Conservation (phyloP, 2,329 filamentous ascomycete genomes). For the Ilyonectria destructans region DNA sequence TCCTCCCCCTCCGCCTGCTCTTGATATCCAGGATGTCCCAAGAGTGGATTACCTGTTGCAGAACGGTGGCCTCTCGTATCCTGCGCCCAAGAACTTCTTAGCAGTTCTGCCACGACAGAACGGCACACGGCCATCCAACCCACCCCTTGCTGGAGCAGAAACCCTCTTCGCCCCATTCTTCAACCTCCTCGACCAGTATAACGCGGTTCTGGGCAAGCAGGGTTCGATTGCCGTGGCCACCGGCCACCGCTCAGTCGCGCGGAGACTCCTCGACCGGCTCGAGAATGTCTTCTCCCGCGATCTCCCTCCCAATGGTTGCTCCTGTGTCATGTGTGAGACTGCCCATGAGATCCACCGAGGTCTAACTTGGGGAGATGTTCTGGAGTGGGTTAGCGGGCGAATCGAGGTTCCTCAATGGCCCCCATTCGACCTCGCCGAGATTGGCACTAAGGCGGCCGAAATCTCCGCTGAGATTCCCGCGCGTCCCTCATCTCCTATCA, state of each 20-base stretch:
- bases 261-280: conserved; percentile 88
- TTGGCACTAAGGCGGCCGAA: conserved; percentile 74
- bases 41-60: conserved; percentile 94
- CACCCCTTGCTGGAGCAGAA: conserved; percentile 77
- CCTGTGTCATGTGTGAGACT: conserved; percentile 85
- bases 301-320: conserved; percentile 88
- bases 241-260: conserved; percentile 94
- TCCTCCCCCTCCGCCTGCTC: conserved; percentile 82
- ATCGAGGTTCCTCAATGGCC: conserved; percentile 91
- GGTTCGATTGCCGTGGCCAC: conserved; percentile 96
- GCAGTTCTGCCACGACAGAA: conserved; percentile 73
- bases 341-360: conserved; percentile 77
- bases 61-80: conserved; percentile 84
- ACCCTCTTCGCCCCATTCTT: conserved; percentile 88
- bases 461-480: conserved; percentile 72
- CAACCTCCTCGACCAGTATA: conserved; percentile 88
- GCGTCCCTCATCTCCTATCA: conserved; percentile 74
- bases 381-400: conserved; percentile 92
- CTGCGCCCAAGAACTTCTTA: conserved; percentile 82
- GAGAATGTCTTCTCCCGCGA: conserved; percentile 96
- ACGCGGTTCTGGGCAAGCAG: conserved; percentile 83
- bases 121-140: conserved; percentile 73
- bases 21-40: conserved; percentile 80
- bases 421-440: conserved; percentile 81
- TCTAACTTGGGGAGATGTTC: conserved; percentile 94